Conservation (phyloP, 768 basidiomycete genomes). For the Psilocybe cubensis region DNA sequence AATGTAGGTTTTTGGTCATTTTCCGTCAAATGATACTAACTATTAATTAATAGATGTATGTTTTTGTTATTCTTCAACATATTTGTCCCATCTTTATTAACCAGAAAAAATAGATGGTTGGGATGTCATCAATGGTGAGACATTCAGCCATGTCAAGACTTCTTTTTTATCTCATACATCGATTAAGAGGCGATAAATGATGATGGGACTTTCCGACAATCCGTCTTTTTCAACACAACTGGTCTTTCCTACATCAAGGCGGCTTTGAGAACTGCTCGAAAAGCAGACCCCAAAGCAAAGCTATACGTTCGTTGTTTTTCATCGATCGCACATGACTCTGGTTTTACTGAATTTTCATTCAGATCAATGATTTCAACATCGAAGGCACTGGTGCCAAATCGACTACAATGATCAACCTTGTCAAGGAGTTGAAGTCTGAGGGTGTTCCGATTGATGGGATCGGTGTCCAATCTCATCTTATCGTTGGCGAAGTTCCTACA, state of each 20-base stretch:
- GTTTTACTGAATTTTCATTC: neutral
- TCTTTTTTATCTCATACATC: neutral
- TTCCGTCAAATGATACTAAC: neutral
- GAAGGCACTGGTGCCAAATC: constrained; percentile 54
- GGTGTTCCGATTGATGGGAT: constrained; percentile 63
- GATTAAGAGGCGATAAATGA: constrained; percentile 47
- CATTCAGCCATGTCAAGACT: neutral
- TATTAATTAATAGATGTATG: constrained; percentile 8
- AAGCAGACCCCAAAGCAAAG: constrained; percentile 57
- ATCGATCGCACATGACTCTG: no score
- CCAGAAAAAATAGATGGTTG: constrained; percentile 37
- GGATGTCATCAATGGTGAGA: constrained; percentile 57
- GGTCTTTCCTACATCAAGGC: constrained; percentile 50
- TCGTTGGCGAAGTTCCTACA: constrained; percentile 58
- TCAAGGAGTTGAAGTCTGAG: constrained; percentile 47
- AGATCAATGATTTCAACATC: constrained; percentile 47
- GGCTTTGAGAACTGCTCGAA: constrained; percentile 54
- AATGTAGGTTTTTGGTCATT: constrained; percentile 33
- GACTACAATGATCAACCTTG: constrained; percentile 57
- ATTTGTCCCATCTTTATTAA: neutral
- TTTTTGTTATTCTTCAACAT: neutral
- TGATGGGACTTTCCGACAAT: constrained; percentile 55
- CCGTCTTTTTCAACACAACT: constrained; percentile 56
- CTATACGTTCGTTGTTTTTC: constrained; percentile 45
- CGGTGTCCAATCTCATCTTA: constrained; percentile 63